Base-by-base conservation (phyloP, 768 basidiomycete genomes). In the Dioszegia aurantiaca region DNA sequence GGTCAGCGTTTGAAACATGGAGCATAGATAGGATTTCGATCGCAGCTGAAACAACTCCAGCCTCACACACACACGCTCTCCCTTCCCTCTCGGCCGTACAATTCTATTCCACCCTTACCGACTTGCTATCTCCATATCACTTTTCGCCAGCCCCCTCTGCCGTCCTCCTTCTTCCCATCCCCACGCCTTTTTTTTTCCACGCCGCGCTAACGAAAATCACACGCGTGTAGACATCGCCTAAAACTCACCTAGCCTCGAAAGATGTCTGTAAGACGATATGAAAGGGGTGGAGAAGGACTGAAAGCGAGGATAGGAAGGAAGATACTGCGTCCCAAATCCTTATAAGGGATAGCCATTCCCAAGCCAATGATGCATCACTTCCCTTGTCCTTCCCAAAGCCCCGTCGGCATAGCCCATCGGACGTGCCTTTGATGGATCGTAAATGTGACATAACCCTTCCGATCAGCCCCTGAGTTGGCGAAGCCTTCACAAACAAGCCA, bases 1-100 rank as follows among this genome's bases (percentile, higher is more conserved):
- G 33, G 51, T 53, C 51, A 53, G 51, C 51, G 48, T 39, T n/a
- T 53, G 51, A 53, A 53, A 53, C 51, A 53, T 40, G 6, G n/a
- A n/a, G 6, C 21, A 39, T n/a, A 14, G 2, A 16, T 12, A 11
- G n/a, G 33, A 33, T 27, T 39, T 27, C 14, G 12, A 24, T 49
- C 37, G 30, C 8, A 17, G 12, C 51, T 53, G 51, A 41, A 53
- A 53, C 51, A 53, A 17, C 21, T 37, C 33, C 11, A 17, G 19
- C 10, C 37, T n/a, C 51, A 28, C 24, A n/a, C 31, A 17, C 36
- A 37, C 45, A 9, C 47, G 16, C 31, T 36, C 23, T 37, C 48
- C n/a, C 23, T 9, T 14, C 30, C 39, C 36, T 19, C 24, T 36
- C 27, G 19, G 31, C 48, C 48, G 46, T 28, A 33, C 14, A 33